Percentiles rank a stretch among this genome's conserved stretches.
These are phyloP conservation scores for Solanum phureja DNA, from an alignment of 257 asterid species.

Conservation along the genomic window DNA sequence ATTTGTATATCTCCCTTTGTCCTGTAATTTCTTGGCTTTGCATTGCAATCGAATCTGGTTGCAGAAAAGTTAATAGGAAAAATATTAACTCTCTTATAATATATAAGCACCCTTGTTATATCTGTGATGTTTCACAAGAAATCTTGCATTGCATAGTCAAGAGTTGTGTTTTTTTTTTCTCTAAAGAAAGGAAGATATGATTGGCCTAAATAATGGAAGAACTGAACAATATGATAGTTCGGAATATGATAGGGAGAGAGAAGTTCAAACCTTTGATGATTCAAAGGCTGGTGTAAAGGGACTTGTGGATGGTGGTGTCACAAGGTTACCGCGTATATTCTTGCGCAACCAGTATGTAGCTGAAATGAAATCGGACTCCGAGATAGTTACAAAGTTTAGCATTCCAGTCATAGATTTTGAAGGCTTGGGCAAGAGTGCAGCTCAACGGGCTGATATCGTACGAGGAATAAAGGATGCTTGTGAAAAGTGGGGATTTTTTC, in stretches of 20 bases:
- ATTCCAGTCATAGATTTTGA: not conserved
- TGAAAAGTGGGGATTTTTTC: slow-evolving; percentile 12
- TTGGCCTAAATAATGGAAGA: not conserved
- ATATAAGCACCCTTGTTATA: not conserved
- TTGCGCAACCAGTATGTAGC: not conserved
- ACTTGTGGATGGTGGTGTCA: slow-evolving; percentile 5
- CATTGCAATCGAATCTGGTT: not conserved
- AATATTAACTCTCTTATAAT: not conserved
- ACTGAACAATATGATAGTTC: not conserved
- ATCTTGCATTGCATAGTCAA: not conserved
- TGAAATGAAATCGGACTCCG: not conserved
- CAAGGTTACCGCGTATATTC: slow-evolving; percentile 2
- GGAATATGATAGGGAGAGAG: not conserved
- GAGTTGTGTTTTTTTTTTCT: not conserved
- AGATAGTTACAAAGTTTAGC: not conserved
- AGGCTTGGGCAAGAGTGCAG: not conserved
- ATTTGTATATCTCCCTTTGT: not conserved
- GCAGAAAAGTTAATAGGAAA: not conserved
- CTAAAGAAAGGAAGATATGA: not conserved
- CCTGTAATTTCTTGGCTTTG: not conserved
- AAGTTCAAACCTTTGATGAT: slow-evolving; percentile 2
- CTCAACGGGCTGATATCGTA: not conserved
- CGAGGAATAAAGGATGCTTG: not conserved
- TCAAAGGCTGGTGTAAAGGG: slow-evolving; percentile 13
- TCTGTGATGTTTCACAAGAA: not conserved